Evolutionary conservation across 2,329 filamentous ascomycete genomes (phyloP).

Genomic region (Emergomyces pasteurianus): DNA sequence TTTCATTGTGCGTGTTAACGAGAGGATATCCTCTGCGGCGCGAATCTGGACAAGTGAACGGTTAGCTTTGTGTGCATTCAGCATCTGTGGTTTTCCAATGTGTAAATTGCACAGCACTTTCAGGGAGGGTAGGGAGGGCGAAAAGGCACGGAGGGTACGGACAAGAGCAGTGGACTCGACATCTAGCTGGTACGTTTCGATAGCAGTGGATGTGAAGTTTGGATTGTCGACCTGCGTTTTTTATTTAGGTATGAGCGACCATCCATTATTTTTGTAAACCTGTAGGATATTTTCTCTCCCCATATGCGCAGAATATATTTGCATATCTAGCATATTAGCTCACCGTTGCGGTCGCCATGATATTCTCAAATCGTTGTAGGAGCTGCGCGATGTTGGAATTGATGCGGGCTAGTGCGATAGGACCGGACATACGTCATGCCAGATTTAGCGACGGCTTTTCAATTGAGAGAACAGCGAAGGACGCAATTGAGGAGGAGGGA

Average conservation of each 20-base stretch:
- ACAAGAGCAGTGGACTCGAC: constrained; percentile 49
- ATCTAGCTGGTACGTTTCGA: constrained; percentile 46
- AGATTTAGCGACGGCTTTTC: not conserved
- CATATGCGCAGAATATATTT: not conserved
- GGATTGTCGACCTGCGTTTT: constrained; percentile 34
- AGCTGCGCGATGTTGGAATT: constrained; percentile 34
- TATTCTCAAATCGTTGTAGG: constrained; percentile 44
- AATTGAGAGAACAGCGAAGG: constrained; percentile 9
- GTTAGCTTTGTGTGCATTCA: not conserved
- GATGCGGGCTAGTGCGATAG: constrained; percentile 29
- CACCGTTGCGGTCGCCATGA: constrained; percentile 43
- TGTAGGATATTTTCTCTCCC: not conserved
- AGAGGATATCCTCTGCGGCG: constrained; percentile 50
- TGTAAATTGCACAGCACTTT: not conserved
- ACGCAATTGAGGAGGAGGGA: constrained; percentile 5
- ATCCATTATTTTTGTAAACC: not conserved
- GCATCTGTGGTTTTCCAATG: not conserved
- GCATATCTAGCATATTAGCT: constrained; percentile 4
- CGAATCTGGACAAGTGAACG: constrained; percentile 36
- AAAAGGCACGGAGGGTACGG: constrained; percentile 10
- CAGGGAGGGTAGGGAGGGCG: not conserved
- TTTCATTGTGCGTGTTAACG: constrained; percentile 50
- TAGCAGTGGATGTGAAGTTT: constrained; percentile 44
- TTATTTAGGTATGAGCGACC: not conserved
- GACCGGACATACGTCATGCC: not conserved